These are phyloP conservation scores for Tulasnella sp. DNA, from an alignment of 768 basidiomycete species.

Conservation along the genomic window DNA sequence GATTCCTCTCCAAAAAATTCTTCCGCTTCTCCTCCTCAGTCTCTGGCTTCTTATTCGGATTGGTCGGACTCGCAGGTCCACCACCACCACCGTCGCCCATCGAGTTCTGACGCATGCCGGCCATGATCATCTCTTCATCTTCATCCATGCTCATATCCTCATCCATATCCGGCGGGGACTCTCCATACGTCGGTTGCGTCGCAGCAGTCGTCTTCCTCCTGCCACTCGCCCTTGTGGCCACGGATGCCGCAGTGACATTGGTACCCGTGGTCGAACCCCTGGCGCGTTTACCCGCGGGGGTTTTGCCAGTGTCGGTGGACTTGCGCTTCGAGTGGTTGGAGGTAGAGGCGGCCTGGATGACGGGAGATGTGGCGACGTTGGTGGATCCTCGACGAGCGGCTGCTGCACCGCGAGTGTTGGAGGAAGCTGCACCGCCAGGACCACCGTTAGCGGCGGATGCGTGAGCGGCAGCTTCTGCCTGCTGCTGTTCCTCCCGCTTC, in stretches of 20 bases:
- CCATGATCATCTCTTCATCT: constrained; percentile 26
- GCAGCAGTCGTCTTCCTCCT: constrained; percentile 21
- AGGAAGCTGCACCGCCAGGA: constrained; percentile 20
- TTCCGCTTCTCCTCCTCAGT: constrained; percentile 96
- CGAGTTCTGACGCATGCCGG: constrained; percentile 12
- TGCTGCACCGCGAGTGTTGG: background rate
- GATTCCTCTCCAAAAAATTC: constrained; percentile 93
- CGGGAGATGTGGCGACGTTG: no score
- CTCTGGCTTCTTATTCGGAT: constrained; percentile 61
- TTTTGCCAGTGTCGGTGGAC: background rate
- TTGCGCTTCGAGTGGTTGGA: constrained; percentile 11
- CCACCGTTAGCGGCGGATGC: constrained; percentile 26
- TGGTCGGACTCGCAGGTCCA: constrained; percentile 20
- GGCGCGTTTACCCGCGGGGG: constrained; percentile 6
- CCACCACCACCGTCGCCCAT: constrained; percentile 22
- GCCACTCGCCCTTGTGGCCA: constrained; percentile 10
- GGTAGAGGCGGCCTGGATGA: background rate
- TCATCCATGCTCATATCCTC: constrained; percentile 30
- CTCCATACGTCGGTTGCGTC: constrained; percentile 22
- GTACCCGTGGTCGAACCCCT: constrained; percentile 2
- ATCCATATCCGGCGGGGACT: constrained; percentile 7
- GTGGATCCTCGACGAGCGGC: background rate
- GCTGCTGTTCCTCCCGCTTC: constrained; percentile 73
- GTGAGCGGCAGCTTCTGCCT: constrained; percentile 23
- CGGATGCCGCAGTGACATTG: background rate